These are phyloP conservation scores for Pterulicium gracile DNA, from an alignment of 1,284 basidiomycete genomes.

Conservation along the genomic window DNA sequence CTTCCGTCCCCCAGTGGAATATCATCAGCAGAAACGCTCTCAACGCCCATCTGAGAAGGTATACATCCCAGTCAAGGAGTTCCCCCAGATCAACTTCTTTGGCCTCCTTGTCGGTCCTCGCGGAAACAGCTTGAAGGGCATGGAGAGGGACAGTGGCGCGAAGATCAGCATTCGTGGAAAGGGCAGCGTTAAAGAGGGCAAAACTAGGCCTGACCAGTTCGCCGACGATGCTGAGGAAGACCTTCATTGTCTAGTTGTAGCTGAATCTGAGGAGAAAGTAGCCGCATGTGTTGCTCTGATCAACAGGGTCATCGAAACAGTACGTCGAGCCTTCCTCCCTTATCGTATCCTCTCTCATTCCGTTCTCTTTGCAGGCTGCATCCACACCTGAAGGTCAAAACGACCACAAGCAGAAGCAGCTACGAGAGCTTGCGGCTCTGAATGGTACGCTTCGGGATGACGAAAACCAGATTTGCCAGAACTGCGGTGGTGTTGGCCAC, in stretches of 20 bases:
- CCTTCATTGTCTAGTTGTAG: constrained; percentile 95
- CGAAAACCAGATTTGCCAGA: constrained; percentile 99
- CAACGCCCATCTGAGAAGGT: constrained; percentile 94
- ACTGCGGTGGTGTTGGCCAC: constrained; percentile 90
- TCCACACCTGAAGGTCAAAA: constrained; percentile 99
- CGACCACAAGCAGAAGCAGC: constrained; percentile 98
- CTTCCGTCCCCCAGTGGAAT: constrained; percentile 93
- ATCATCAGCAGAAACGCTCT: constrained; percentile 87
- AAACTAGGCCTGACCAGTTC: constrained; percentile 85
- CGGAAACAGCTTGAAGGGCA: constrained; percentile 98
- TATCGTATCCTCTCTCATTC: constrained; percentile 10
- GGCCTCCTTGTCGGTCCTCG: constrained; percentile 96
- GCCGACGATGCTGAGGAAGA: constrained; percentile 98
- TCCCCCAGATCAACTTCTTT: constrained; percentile 99
- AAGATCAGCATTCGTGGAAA: constrained; percentile 99
- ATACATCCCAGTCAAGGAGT: constrained; percentile 98
- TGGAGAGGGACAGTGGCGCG: constrained; percentile 96
- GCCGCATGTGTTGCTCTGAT: constrained; percentile 87
- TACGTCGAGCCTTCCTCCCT: constrained; percentile 28
- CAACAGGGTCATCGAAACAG: constrained; percentile 97
- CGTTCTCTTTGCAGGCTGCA: constrained; percentile 59
- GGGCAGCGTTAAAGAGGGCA: constrained; percentile 98
- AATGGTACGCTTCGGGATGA: constrained; percentile 99
- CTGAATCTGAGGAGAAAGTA: constrained; percentile 89
- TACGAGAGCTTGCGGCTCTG: constrained; percentile 93